Conservation (phyloP, 2,329 filamentous ascomycete species). For the Pyrenochaeta sp. region DNA sequence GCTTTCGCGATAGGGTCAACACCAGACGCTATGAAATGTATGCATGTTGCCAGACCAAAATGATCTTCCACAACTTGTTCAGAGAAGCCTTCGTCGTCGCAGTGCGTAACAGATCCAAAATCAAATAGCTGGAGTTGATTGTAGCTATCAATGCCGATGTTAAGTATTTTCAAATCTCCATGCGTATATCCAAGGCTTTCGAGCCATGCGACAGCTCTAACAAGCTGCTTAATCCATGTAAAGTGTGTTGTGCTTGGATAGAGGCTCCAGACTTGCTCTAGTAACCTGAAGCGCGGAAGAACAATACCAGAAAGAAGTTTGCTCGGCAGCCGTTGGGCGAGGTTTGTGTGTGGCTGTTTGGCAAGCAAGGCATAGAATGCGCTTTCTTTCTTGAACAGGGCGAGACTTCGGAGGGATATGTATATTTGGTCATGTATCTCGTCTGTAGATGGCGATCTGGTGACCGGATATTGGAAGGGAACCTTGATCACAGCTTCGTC, state of each 20-base stretch:
- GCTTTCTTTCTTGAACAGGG: constrained; percentile 11
- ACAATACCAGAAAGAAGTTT: constrained; percentile 5
- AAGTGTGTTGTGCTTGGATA: constrained; percentile 6
- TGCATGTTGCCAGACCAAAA: constrained; percentile 15
- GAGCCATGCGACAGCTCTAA: constrained; percentile 9
- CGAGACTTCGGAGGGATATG: constrained; percentile 9
- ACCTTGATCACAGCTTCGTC: constrained; percentile 9
- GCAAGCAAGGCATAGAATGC: constrained; percentile 13
- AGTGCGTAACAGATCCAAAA: constrained; percentile 11
- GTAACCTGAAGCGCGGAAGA: constrained; percentile 6
- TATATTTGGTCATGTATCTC: constrained; percentile 11
- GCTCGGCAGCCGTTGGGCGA: constrained; percentile 6
- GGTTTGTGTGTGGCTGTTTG: constrained; percentile 11
- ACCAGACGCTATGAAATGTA: constrained; percentile 8
- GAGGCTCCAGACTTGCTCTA: constrained; percentile 4
- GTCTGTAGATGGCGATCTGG: constrained; percentile 1
- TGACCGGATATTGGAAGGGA: constrained; percentile 14
- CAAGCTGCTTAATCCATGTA: constrained; percentile 12
- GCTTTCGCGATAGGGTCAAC: constrained; percentile 13
- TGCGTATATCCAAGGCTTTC: constrained; percentile 13
- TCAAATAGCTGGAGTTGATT: constrained; percentile 12
- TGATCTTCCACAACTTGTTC: constrained; percentile 14
- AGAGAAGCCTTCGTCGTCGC: constrained; percentile 13
- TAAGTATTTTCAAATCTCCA: constrained; percentile 11
- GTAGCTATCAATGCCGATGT: constrained; percentile 10